These are phyloP conservation scores for Lachancea fermentati DNA, from an alignment of 805 yeast species.

Conservation along the genomic window DNA sequence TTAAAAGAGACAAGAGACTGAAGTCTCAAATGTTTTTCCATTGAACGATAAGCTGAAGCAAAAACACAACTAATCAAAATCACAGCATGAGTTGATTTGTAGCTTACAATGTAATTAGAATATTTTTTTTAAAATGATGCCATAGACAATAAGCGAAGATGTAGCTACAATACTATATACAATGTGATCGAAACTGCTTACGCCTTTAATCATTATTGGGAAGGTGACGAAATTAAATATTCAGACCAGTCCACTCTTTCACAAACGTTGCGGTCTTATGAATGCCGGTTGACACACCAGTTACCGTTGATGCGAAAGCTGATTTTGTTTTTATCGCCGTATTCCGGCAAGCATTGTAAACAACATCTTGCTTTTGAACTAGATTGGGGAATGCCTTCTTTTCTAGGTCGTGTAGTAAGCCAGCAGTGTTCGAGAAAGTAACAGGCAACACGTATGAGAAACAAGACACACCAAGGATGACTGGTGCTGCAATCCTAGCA, in stretches of 20 bases:
- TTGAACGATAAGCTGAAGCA: too few species aligned
- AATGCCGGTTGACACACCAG: conserved; percentile 3
- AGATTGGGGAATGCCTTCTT: conserved; percentile 29
- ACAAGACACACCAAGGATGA: conserved; percentile 45
- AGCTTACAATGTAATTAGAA: too few species aligned
- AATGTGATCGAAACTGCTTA: too few species aligned
- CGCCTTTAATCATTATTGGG: too few species aligned
- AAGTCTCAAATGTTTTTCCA: too few species aligned
- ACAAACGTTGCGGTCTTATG: conserved; percentile 3
- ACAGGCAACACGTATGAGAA: conserved; percentile 53
- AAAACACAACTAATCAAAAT: too few species aligned
- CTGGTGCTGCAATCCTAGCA: conserved; percentile 44
- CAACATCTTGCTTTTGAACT: conserved; percentile 22
- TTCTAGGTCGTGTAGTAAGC: conserved; percentile 46
- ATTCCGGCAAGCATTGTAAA: conserved; percentile 5
- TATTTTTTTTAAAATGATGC: too few species aligned
- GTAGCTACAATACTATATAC: too few species aligned
- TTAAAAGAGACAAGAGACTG: too few species aligned
- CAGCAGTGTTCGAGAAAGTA: conserved; percentile 46
- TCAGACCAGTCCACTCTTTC: conserved; percentile 24
- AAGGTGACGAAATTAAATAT: conserved; percentile 9
- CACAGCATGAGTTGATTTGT: too few species aligned
- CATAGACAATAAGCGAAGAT: too few species aligned
- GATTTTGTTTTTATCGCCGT: conserved; percentile 3
- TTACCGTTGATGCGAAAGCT: background rate